These are phyloP conservation scores for Fusarium fujikuroi DNA, from an alignment of 2,329 filamentous ascomycete species.

Conservation along the genomic window DNA sequence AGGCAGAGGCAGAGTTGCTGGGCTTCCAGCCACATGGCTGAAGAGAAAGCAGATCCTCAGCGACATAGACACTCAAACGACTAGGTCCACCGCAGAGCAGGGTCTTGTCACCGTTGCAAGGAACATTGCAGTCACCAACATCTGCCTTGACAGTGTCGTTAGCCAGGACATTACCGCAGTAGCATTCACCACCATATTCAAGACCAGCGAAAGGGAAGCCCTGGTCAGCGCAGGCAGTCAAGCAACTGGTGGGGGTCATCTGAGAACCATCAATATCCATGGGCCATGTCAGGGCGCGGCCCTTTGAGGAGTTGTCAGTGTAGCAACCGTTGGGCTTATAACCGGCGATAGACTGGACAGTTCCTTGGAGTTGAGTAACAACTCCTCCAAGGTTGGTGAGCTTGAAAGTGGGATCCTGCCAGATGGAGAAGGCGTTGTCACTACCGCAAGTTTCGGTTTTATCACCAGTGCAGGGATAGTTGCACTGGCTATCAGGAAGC, in stretches of 20 bases:
- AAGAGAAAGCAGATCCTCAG: constrained; percentile 60
- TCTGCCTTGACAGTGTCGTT: constrained; percentile 54
- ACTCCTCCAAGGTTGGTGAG: constrained; percentile 47
- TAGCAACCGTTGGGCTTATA: constrained; percentile 74
- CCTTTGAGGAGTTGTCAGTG: constrained; percentile 54
- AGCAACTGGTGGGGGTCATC: constrained; percentile 57
- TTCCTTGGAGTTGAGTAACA: constrained; percentile 52
- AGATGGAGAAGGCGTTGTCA: constrained; percentile 58
- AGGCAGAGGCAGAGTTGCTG: constrained; percentile 6
- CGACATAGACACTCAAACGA: constrained; percentile 59
- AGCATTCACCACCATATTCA: constrained; percentile 61
- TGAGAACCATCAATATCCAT: constrained; percentile 50
- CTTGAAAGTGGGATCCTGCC: constrained; percentile 60
- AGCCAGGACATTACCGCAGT: constrained; percentile 64
- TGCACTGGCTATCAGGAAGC: constrained; percentile 65
- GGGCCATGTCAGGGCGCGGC: constrained; percentile 58
- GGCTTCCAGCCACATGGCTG: constrained; percentile 59
- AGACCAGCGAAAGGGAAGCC: constrained; percentile 62
- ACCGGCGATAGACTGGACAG: constrained; percentile 51
- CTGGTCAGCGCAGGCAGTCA: constrained; percentile 54
- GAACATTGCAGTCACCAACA: constrained; percentile 57
- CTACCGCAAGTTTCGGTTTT: constrained; percentile 59
- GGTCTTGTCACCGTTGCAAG: constrained; percentile 60
- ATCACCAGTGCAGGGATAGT: constrained; percentile 63
- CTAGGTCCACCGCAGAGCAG: constrained; percentile 57